Evolutionary conservation across 208 protist genomes (phyloP).

Genomic region (Acanthamoeba rhysodes): DNA sequence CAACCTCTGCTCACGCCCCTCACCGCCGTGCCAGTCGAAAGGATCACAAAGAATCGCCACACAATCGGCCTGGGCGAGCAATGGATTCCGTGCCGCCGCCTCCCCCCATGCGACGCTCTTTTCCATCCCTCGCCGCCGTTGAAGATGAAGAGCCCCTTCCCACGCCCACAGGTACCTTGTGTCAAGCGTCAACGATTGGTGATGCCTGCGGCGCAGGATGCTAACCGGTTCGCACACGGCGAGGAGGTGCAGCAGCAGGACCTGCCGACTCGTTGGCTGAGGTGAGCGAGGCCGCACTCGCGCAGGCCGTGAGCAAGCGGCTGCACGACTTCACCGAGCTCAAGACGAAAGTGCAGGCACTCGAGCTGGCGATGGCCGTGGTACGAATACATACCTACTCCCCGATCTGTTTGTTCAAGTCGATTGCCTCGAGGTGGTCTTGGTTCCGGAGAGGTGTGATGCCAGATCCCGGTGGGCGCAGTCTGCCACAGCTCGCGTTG

Average conservation of each 20-base stretch:
- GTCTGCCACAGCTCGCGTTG: too few species aligned
- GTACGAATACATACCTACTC: neutral
- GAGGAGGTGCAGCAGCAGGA: neutral
- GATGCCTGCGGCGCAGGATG: neutral
- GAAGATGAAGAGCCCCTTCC: constrained; percentile 7
- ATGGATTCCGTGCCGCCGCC: constrained; percentile 22
- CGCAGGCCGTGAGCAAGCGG: neutral
- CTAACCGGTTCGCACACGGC: neutral
- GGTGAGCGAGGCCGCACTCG: neutral
- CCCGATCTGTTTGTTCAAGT: neutral
- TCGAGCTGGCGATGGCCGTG: neutral
- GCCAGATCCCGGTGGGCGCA: neutral
- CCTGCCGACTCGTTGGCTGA: neutral
- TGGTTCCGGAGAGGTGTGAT: neutral
- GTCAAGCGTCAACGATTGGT: too few species aligned
- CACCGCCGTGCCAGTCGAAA: neutral
- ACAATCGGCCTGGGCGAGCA: neutral
- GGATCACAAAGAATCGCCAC: neutral
- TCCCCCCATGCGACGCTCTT: neutral
- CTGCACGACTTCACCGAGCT: neutral
- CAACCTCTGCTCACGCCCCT: neutral
- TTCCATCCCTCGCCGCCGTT: neutral
- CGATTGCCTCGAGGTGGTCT: neutral
- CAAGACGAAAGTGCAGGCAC: neutral
- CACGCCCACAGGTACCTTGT: neutral